Conservation (phyloP, 1,284 basidiomycete species). For the Ustilago sp. region DNA sequence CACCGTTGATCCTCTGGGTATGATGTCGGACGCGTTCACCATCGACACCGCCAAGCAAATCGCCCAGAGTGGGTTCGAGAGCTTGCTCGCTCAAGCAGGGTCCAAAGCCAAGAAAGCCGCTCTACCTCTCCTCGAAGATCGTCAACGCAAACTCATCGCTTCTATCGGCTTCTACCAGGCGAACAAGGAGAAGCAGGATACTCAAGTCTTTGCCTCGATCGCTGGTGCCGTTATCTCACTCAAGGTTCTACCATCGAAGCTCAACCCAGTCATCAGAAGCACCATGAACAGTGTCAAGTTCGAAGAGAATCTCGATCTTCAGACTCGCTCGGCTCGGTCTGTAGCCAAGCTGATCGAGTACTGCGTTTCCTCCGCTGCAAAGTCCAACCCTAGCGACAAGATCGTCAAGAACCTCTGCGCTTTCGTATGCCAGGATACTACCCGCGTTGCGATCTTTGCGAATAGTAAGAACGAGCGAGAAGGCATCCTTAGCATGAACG, state of each 20-base stretch:
- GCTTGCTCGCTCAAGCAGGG: conserved; percentile 72
- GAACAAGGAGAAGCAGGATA: conserved; percentile 87
- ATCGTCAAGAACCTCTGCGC: conserved; percentile 97
- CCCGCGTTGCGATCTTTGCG: conserved; percentile 88
- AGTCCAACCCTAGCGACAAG: conserved; percentile 81
- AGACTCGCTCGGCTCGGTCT: conserved; percentile 86
- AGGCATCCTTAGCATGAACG: conserved; percentile 82
- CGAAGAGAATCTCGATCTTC: conserved; percentile 87
- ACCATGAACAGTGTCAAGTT: conserved; percentile 95
- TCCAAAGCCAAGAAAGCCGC: conserved; percentile 80
- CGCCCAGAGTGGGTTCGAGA: conserved; percentile 79
- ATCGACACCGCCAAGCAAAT: conserved; percentile 82
- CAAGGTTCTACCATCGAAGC: conserved; percentile 74
- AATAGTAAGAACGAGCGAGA: conserved; percentile 75
- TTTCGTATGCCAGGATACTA: conserved; percentile 87
- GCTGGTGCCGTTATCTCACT: conserved; percentile 84
- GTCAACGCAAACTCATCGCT: conserved; percentile 78
- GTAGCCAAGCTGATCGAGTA: conserved; percentile 89
- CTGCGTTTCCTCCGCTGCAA: conserved; percentile 77
- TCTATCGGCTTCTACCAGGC: conserved; percentile 85
- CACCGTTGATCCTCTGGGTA: conserved; percentile 79
- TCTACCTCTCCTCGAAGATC: conserved; percentile 80
- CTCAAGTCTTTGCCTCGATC: conserved; percentile 86
- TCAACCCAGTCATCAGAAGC: conserved; percentile 94
- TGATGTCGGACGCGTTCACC: conserved; percentile 78